Evolutionary conservation across 1,139 yeast genomes (phyloP).

Genomic region (Pichia sp.): DNA sequence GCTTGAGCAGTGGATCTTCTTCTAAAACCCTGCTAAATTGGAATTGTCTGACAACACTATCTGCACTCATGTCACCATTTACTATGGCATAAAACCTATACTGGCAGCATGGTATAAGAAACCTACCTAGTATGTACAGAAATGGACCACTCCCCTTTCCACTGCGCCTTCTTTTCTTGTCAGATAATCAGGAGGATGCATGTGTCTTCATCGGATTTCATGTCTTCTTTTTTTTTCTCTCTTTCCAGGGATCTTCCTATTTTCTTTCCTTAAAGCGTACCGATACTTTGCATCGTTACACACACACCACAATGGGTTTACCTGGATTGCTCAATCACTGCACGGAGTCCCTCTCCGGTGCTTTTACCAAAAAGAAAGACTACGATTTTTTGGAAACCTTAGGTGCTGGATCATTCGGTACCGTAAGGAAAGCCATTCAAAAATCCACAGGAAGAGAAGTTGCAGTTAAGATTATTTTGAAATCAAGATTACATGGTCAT

Average conservation of each 20-base stretch:
- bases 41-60: conserved; percentile 7
- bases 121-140: too few species aligned
- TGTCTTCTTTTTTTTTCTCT: too few species aligned
- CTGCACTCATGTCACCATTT: too few species aligned
- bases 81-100: too few species aligned
- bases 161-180: too few species aligned
- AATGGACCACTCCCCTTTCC: too few species aligned
- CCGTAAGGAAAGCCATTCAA: conserved; percentile 47
- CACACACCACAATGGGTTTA: not conserved
- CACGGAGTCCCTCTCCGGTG: conserved; percentile 1
- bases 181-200: too few species aligned
- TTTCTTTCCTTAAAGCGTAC: too few species aligned
- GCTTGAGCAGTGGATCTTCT: conserved; percentile 61
- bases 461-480: conserved; percentile 51
- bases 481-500: conserved; percentile 49
- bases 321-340: conserved; percentile 1
- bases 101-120: too few species aligned
- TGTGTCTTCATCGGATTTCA: too few species aligned
- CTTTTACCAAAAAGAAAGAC: conserved; percentile 34
- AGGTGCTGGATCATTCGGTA: conserved; percentile 57
- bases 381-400: conserved; percentile 49
- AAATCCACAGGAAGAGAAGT: conserved; percentile 43
- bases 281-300: too few species aligned
- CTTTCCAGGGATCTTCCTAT: too few species aligned
- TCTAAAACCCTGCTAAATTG: conserved; percentile 33